Evolutionary conservation across 2,329 filamentous ascomycete genomes (phyloP), one percentile per base, ranked within the genome.

Genomic region (Aspergillus candidus): DNA sequence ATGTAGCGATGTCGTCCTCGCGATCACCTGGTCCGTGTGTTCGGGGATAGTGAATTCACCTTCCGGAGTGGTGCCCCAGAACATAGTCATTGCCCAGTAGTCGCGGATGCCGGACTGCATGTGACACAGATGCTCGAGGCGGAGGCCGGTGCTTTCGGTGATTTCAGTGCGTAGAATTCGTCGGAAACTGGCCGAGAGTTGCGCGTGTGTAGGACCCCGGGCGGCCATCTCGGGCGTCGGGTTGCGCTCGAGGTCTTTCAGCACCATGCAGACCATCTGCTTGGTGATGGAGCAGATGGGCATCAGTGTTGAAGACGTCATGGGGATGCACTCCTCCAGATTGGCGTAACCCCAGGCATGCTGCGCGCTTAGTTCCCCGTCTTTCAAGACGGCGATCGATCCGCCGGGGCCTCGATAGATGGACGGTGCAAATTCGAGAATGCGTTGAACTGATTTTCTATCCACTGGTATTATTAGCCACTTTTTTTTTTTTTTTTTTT

Each of bases 261-360:
- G 45, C 4, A 67, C 47, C 4, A 65, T 57, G 41, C 69, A 72
- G 2, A 70, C 52, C 54, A 72, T 68, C 41, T 74, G 71, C 50
- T 74, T 74, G 2, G 69, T 65, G 46, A 73, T 73, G 5, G 70
- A 73, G 50, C 71, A 74, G 44, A 74, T 72, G 10, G 71, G 71
- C 14, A 73, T 51, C 8, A 60, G 57, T 1, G 62, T 72, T 4
- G 63, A 45, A 4, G 62, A 34, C 0, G 58, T 62, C 49, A 74
- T 58, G 4, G 58, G 61, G 15, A 67, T 62, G 4, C 63, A 60
- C 7, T 50, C 38, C n/a, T 69, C 59, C 14, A 73, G 43, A 52
- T 73, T 60, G 14, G 71, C 69, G 40, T 65, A 73, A 31, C 71
- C 71, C 69, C 70, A 74, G 32, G 61, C 56, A 3, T 62, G 62